A percentile compares a stretch with the other conserved stretches of the same genome.
Evolutionary conservation across 2,329 filamentous ascomycete species (phyloP).

Genomic region (Coniochaeta sp.): DNA sequence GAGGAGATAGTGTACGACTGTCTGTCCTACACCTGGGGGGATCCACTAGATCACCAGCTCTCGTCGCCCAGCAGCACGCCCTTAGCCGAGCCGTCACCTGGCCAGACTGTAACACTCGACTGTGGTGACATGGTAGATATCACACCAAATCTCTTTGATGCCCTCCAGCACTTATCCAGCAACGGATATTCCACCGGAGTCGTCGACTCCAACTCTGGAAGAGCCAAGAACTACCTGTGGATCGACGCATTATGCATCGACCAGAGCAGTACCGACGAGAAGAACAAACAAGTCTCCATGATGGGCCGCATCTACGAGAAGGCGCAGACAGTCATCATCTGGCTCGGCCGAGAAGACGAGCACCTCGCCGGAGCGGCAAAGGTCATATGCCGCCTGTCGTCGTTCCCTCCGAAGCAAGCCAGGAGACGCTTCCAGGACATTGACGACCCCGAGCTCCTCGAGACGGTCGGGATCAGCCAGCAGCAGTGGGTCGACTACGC

Average conservation of each 20-base stretch:
- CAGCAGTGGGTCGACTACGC: constrained; percentile 2
- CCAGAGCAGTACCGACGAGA: constrained; percentile 8
- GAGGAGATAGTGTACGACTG: neutral
- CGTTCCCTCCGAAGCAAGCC: neutral
- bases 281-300: constrained; percentile 7
- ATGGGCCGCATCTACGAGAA: constrained; percentile 12
- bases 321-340: constrained; percentile 8
- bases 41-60: neutral
- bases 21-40: neutral
- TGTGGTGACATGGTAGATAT: neutral
- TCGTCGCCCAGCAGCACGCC: neutral
- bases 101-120: neutral
- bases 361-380: neutral
- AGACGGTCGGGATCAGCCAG: neutral
- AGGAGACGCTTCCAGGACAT: neutral
- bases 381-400: neutral
- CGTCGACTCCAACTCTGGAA: neutral
- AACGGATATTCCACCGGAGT: neutral
- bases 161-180: neutral
- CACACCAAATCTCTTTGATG: neutral
- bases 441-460: neutral
- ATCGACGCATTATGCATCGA: constrained; percentile 24
- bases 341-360: constrained; percentile 6
- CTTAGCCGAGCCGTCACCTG: neutral
- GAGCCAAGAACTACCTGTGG: constrained; percentile 12